These are phyloP conservation scores for Aspergillus conjunctus DNA, from an alignment of 495 filamentous ascomycete genomes.

Conservation along the genomic window DNA sequence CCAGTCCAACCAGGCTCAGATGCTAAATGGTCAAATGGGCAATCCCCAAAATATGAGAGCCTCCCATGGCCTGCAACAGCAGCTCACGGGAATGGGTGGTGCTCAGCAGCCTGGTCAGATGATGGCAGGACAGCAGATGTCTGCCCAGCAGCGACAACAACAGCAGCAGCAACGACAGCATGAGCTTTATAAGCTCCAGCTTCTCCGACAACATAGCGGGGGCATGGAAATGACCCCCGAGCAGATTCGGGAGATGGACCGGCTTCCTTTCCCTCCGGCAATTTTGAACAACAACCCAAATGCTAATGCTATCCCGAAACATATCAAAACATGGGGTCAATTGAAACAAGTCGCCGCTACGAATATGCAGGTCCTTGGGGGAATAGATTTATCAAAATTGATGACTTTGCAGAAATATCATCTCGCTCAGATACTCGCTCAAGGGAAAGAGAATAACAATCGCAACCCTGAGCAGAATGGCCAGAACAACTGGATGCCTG, in stretches of 20 bases:
- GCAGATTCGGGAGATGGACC: slow-evolving; percentile 53
- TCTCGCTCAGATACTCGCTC: slow-evolving; percentile 45
- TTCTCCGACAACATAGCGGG: slow-evolving; percentile 45
- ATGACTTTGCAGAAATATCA: slow-evolving; percentile 57
- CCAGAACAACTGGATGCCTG: slow-evolving; percentile 30
- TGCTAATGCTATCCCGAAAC: slow-evolving; percentile 51
- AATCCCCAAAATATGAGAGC: slow-evolving; percentile 37
- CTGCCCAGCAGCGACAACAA: slow-evolving; percentile 38
- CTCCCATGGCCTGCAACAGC: slow-evolving; percentile 38
- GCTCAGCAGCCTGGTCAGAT: slow-evolving; percentile 36
- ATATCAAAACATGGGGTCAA: slow-evolving; percentile 71
- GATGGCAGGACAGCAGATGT: slow-evolving; percentile 41
- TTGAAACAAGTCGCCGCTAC: slow-evolving; percentile 63
- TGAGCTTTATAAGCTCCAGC: slow-evolving; percentile 39
- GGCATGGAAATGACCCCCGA: slow-evolving; percentile 47
- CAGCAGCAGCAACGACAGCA: slow-evolving; percentile 41
- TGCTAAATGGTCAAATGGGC: slow-evolving; percentile 41
- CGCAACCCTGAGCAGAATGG: slow-evolving; percentile 29
- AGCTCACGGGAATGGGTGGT: slow-evolving; percentile 35
- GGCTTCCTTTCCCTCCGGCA: slow-evolving; percentile 39
- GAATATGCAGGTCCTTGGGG: slow-evolving; percentile 49
- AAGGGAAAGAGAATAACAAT: slow-evolving; percentile 27
- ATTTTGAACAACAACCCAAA: slow-evolving; percentile 41
- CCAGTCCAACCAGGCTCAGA: slow-evolving; percentile 41
- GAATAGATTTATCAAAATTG: slow-evolving; percentile 48